Conservation (phyloP, 345 rosid species). For the Eucalyptus pauciflora region DNA sequence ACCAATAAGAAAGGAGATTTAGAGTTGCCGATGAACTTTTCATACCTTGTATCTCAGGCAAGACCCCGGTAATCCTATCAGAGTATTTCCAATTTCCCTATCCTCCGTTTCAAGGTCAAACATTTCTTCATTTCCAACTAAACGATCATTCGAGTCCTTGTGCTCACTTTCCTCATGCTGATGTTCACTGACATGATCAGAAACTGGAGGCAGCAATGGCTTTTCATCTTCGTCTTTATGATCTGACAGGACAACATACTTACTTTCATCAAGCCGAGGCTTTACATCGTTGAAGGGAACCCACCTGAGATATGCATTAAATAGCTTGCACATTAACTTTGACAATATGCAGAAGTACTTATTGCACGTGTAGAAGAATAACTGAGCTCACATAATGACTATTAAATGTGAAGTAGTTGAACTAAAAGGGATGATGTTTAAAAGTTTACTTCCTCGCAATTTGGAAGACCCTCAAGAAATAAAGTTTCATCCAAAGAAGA, state of each 20-base stretch:
- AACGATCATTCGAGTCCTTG: no score
- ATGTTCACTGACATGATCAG: neutral
- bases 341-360: neutral
- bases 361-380: neutral
- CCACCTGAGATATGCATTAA: conserved; percentile 63
- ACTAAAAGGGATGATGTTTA: neutral
- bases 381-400: neutral
- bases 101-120: conserved; percentile 15
- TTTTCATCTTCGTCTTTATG: conserved; percentile 15
- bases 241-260: conserved; percentile 67
- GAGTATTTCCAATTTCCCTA: conserved; percentile 27
- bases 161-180: no score
- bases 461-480: neutral
- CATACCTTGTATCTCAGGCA: conserved; percentile 65
- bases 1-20: neutral
- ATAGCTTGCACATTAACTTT: neutral
- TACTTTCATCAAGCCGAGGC: conserved; percentile 60
- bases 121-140: neutral
- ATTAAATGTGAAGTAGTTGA: neutral
- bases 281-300: conserved; percentile 50
- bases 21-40: neutral
- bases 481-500: neutral
- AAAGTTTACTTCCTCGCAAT: neutral
- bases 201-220: conserved; percentile 12
- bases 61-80: conserved; percentile 27